phyloP scores from a whole-genome alignment of 1,284 basidiomycete genomes.

The Naganishia sp. region DNA sequence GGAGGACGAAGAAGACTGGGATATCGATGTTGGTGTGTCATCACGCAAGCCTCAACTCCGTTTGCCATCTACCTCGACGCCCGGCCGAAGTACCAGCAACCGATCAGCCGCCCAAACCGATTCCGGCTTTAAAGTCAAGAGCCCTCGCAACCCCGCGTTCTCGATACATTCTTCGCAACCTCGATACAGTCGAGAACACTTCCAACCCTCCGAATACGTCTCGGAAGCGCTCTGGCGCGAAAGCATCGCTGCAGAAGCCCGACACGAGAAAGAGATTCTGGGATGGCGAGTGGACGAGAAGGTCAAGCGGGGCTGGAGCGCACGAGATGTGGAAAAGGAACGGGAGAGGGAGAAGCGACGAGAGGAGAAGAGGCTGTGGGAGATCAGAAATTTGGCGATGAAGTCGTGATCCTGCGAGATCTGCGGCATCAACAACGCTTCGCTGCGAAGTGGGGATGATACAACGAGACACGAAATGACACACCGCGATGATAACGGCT shows the following conservation, averaged over 20 bases:
- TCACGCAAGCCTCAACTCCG: not conserved
- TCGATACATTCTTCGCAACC: not conserved
- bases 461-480: too few relatives aligned
- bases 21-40: not conserved
- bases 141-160: not conserved
- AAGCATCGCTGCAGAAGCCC: conserved; percentile 72
- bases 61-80: not conserved
- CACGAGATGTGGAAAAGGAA: conserved; percentile 33
- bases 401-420: not conserved
- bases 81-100: conserved; percentile 1
- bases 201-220: conserved; percentile 3
- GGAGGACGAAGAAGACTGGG: conserved; percentile 22
- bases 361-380: conserved; percentile 51
- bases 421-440: not conserved
- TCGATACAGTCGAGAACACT: not conserved
- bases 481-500: too few relatives aligned
- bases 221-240: conserved; percentile 34
- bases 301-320: conserved; percentile 23
- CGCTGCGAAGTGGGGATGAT: not conserved
- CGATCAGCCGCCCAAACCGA: conserved; percentile 8
- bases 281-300: conserved; percentile 45
- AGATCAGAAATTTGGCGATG: conserved; percentile 50
- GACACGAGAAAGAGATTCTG: conserved; percentile 82
- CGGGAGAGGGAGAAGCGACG: conserved; percentile 41
- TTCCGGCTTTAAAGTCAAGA: conserved; percentile 21